Base-by-base conservation (phyloP, 192 early-diverging fungal species). In the Kickxella alabastrina region DNA sequence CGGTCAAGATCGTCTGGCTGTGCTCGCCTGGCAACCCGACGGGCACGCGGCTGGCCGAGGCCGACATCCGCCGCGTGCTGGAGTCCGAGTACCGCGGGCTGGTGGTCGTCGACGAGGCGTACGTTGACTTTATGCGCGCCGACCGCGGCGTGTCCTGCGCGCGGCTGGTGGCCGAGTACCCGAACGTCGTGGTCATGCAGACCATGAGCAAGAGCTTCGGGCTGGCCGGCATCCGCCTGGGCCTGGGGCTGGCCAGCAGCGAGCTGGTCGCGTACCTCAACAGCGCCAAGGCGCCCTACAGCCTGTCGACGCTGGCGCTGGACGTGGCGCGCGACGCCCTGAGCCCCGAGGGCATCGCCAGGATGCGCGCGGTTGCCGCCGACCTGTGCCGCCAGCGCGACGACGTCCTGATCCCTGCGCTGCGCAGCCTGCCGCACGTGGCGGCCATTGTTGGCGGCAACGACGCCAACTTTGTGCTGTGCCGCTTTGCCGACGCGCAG, bases 21-120 rank as follows among this genome's bases (percentile, higher is more conserved):
- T 99, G 97, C 70, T 95, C 92, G 19, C 97, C 97, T 21, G 97
- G 97, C 52, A 99, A 99, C 72, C 97, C 97, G 12, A 99, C 97
- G 0, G 93, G 93, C 26, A 93, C 93, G 14, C 64, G 77, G 12
- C 71, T 99, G 41, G 54, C 54, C 23, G 78, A 87, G 47, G 77
- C 75, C 10, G 88, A 87, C 19, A 62, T 77, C 54, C 67, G 63
- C 19, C 56, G 52, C 25, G 48, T 77, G 28, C 62, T 77, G 4
- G 68, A 70, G 21, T 65, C 62, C 9, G 67, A 35, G 34, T 92
- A 79, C 66, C 79, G 79, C 17, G 95, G 95, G 3, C 57, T 99
- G n/a, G 92, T 99, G 4, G 88, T 89, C 10, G 86, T 99, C 1
- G 97, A 99, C 78, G 97, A 99, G 68, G 97, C 97, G 3, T 98